These are phyloP conservation scores for Musa schizocarpa DNA, from an alignment of 176 grass and related monocot genomes.

Conservation along the genomic window DNA sequence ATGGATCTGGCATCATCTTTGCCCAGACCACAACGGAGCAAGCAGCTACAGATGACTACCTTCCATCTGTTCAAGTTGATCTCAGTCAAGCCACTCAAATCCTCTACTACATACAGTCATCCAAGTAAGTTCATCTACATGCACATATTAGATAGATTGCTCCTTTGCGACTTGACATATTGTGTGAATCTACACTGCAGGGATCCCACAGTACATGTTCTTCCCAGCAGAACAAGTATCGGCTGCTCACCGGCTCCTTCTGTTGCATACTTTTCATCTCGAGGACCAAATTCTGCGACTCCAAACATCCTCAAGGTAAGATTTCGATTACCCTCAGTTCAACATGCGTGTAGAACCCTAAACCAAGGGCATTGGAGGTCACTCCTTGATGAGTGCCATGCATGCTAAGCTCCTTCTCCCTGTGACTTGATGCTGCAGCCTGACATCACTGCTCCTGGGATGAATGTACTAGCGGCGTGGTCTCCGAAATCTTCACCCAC, in stretches of 20 bases:
- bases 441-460: conserved; percentile 67
- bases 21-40: conserved; percentile 36
- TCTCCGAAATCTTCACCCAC: conserved; percentile 57
- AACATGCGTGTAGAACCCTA: too few species aligned
- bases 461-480: conserved; percentile 90
- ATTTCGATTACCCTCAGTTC: neutral
- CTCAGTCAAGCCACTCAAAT: conserved; percentile 63
- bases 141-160: neutral
- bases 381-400: neutral
- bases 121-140: conserved; percentile 17
- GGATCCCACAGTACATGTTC: conserved; percentile 33
- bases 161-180: neutral
- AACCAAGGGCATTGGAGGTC: too few species aligned
- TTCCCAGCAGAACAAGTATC: conserved; percentile 36
- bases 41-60: conserved; percentile 49
- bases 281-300: conserved; percentile 61
- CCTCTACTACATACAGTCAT: conserved; percentile 60
- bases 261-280: conserved; percentile 71
- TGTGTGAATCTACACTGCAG: conserved; percentile 2
- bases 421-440: conserved; percentile 35
- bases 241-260: conserved; percentile 49
- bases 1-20: conserved; percentile 67
- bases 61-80: conserved; percentile 62
- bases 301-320: conserved; percentile 79
- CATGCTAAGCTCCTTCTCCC: neutral